These are phyloP conservation scores for Solanum corneliomulleri DNA, from an alignment of 257 asterid genomes.

Conservation along the genomic window DNA sequence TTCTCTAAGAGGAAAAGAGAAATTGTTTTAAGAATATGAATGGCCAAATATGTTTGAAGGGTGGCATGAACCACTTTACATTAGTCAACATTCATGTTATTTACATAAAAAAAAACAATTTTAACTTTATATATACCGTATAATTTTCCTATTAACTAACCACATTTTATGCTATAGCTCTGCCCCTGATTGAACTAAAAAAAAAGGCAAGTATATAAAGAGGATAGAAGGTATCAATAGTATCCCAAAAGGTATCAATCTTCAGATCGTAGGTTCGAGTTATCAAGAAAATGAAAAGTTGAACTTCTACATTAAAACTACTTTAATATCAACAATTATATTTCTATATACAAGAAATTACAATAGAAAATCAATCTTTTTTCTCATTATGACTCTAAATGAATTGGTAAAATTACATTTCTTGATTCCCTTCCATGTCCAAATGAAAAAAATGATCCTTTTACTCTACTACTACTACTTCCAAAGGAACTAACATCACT, in stretches of 20 bases:
- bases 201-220: neutral
- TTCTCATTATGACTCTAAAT: constrained; percentile 16
- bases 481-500: constrained; percentile 5
- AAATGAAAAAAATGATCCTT: constrained; percentile 61
- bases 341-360: neutral
- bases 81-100: neutral
- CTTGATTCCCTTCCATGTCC: constrained; percentile 66
- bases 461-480: constrained; percentile 33
- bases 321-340: neutral
- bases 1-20: neutral
- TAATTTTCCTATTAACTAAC: neutral
- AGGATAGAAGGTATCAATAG: neutral
- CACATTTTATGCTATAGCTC: neutral
- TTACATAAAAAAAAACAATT: too few species aligned
- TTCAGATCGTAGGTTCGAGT: neutral
- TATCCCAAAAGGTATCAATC: too few species aligned
- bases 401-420: constrained; percentile 60
- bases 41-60: neutral
- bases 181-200: neutral
- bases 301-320: neutral
- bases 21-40: too few species aligned
- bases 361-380: neutral
- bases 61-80: too few species aligned
- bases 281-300: too few species aligned
- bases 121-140: neutral